phyloP scores from a whole-genome alignment of 164 flowering plant genomes.

The Umbellularia californica region DNA sequence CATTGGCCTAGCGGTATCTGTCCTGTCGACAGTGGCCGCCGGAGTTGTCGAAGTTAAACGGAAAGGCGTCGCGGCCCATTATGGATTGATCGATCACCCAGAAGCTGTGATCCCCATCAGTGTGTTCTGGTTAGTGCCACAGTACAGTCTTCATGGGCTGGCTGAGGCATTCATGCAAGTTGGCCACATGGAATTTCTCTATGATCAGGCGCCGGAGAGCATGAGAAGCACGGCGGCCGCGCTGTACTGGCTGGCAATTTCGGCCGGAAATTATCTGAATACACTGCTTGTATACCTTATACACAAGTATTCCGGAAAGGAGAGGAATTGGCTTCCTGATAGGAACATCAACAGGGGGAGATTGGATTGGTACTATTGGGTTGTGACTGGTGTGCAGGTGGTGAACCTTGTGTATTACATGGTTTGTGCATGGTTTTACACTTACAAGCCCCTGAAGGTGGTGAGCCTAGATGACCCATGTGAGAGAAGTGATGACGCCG shows the following conservation, averaged over 20 bases:
- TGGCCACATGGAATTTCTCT: conserved; percentile 46
- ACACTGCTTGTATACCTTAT: conserved; percentile 45
- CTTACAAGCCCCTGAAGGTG: conserved; percentile 46
- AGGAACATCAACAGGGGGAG: conserved; percentile 57
- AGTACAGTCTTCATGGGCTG: conserved; percentile 37
- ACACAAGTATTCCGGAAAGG: conserved; percentile 43
- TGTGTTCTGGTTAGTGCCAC: conserved; percentile 51
- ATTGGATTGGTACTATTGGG: conserved; percentile 56
- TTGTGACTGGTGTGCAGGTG: conserved; percentile 49
- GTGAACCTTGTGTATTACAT: conserved; percentile 46
- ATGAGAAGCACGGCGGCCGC: conserved; percentile 53
- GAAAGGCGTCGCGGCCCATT: conserved; percentile 35
- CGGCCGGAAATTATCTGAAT: conserved; percentile 51
- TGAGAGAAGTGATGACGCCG: conserved; percentile 5
- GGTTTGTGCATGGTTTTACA: conserved; percentile 47
- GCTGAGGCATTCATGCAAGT: conserved; percentile 43
- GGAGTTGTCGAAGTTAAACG: conserved; percentile 45
- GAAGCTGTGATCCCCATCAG: conserved; percentile 40
- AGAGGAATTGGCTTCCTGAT: conserved; percentile 57
- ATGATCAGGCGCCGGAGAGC: conserved; percentile 56
- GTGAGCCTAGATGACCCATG: conserved; percentile 2
- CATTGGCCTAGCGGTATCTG: conserved; percentile 36
- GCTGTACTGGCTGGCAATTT: conserved; percentile 42
- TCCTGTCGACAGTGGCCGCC: conserved; percentile 36
- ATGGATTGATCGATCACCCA: conserved; percentile 40